Evolutionary conservation across 1,284 basidiomycete species (phyloP).

Genomic region (Boletellus dicymbophilus): DNA sequence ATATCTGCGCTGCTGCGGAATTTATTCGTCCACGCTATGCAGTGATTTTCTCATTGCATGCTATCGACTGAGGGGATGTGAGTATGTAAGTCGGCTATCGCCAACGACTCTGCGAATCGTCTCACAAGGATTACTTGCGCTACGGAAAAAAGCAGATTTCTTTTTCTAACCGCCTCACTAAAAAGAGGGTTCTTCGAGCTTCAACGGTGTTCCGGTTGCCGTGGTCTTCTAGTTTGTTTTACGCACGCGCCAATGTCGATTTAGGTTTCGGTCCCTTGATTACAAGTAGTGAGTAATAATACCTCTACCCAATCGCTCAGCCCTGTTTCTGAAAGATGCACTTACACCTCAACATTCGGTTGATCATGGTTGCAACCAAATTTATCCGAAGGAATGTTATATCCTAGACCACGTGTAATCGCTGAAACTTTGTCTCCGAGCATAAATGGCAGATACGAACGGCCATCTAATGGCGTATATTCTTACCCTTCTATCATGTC

Average conservation of each 20-base stretch:
- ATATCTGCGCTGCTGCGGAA: background rate
- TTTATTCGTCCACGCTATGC: background rate
- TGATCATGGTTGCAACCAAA: background rate
- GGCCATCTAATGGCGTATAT: background rate
- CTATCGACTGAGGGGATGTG: background rate
- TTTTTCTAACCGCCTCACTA: background rate
- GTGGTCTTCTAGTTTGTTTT: slow-evolving; percentile 4
- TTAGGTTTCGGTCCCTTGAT: background rate
- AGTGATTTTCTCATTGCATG: background rate
- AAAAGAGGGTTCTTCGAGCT: background rate
- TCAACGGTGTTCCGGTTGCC: background rate
- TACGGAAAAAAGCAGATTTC: background rate
- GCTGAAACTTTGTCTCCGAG: background rate
- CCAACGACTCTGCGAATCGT: background rate
- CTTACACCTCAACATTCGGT: background rate
- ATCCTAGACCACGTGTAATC: background rate
- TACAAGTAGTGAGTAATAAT: slow-evolving; percentile 1
- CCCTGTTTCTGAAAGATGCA: background rate
- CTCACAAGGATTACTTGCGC: background rate
- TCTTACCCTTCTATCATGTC: slow-evolving; percentile 7
- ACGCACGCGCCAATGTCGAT: background rate
- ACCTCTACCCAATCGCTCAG: background rate
- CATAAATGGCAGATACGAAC: slow-evolving; percentile 11
- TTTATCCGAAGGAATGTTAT: background rate
- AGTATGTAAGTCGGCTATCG: background rate